A percentile compares a stretch with the other conserved stretches of the same genome.
phyloP scores from a whole-genome alignment of 169 alveolate genomes.

The Cryptosporidium baileyi region DNA sequence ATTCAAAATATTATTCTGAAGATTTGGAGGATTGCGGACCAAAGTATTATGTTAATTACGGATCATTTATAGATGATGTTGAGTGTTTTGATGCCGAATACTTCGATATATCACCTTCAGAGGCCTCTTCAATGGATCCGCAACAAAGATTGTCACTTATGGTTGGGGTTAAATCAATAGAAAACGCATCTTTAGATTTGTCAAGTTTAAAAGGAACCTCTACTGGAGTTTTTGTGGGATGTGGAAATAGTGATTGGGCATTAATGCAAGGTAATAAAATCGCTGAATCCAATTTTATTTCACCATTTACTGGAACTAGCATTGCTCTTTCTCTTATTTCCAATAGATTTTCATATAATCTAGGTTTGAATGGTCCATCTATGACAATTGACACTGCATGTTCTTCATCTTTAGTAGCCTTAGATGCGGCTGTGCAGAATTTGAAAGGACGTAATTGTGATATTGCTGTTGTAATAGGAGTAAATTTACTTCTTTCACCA shows the following conservation, averaged over 20 bases:
- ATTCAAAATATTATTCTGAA: background rate
- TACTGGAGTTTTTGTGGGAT: slow-evolving; percentile 59
- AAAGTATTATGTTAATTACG: slow-evolving; percentile 53
- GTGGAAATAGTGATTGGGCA: slow-evolving; percentile 71
- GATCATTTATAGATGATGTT: slow-evolving; percentile 29
- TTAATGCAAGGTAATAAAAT: slow-evolving; percentile 35
- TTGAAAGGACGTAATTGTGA: slow-evolving; percentile 2
- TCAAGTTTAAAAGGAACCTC: slow-evolving; percentile 1
- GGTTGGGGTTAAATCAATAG: slow-evolving; percentile 29
- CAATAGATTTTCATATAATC: slow-evolving; percentile 73
- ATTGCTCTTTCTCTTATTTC: slow-evolving; percentile 73
- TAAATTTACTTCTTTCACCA: slow-evolving; percentile 38
- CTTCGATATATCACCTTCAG: slow-evolving; percentile 64
- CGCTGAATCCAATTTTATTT: slow-evolving; percentile 36
- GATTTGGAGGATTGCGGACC: slow-evolving; percentile 35
- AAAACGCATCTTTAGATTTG: slow-evolving; percentile 3
- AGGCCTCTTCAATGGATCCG: slow-evolving; percentile 45
- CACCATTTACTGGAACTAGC: slow-evolving; percentile 68
- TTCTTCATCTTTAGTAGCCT: slow-evolving; percentile 76
- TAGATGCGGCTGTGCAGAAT: slow-evolving; percentile 69
- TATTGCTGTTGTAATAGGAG: slow-evolving; percentile 53
- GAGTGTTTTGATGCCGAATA: slow-evolving; percentile 32
- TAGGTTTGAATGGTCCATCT: slow-evolving; percentile 76
- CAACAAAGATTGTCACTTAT: slow-evolving; percentile 58
- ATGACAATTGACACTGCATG: slow-evolving; percentile 78